Percentiles rank a stretch among this genome's conserved stretches.
Conservation (phyloP, 2,329 filamentous ascomycete genomes). For the Aotearoamyces nothofagi region DNA sequence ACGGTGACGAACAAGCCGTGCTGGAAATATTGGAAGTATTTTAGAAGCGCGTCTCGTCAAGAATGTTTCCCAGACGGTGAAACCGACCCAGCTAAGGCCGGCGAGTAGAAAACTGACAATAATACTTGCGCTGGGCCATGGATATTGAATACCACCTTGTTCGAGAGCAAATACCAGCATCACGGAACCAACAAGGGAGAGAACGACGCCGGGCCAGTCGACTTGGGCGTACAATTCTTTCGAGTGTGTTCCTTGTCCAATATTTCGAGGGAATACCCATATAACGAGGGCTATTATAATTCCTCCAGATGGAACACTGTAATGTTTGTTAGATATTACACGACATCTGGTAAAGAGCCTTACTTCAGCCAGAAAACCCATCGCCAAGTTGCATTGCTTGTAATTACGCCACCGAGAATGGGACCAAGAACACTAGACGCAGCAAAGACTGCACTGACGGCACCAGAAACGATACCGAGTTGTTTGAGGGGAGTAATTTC, state of each 20-base stretch:
- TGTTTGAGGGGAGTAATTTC: conserved; percentile 29
- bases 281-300: no score
- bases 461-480: conserved; percentile 26
- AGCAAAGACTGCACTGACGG: conserved; percentile 27
- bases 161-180: conserved; percentile 31
- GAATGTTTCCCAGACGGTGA: conserved; percentile 19
- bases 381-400: conserved; percentile 8
- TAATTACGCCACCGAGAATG: conserved; percentile 12
- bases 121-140: conserved; percentile 26
- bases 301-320: no score
- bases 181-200: conserved; percentile 25
- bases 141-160: conserved; percentile 25
- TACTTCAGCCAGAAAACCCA: conserved; percentile 44
- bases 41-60: no score
- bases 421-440: conserved; percentile 12
- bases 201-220: conserved; percentile 13
- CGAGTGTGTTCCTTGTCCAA: no score
- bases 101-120: conserved; percentile 16
- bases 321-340: not conserved
- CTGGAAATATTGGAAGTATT: conserved; percentile 9
- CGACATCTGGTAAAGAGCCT: conserved; percentile 7
- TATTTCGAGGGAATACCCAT: no score
- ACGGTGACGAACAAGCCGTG: conserved; percentile 5
- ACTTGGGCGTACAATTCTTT: no score
- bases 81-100: conserved; percentile 15